These are phyloP conservation scores for Fusarium sp. DNA, from an alignment of 2,329 filamentous ascomycete species.

Conservation along the genomic window DNA sequence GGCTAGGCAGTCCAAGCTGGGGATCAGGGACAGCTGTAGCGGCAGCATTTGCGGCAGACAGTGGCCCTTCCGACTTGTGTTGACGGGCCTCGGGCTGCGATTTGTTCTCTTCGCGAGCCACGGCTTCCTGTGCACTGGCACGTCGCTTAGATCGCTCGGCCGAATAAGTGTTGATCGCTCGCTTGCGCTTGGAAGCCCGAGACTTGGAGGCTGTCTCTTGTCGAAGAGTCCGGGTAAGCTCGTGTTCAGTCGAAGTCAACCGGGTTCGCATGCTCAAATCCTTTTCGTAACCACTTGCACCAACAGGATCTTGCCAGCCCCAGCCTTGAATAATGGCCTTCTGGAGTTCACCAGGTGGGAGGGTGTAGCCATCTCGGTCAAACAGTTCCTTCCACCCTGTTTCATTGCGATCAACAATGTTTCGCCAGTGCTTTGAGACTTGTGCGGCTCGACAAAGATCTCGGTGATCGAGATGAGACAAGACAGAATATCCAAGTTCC, in stretches of 20 bases:
- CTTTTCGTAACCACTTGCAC: slow-evolving; percentile 76
- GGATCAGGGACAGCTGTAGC: slow-evolving; percentile 82
- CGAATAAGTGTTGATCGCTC: slow-evolving; percentile 55
- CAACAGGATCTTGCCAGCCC: slow-evolving; percentile 94
- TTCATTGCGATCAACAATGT: slow-evolving; percentile 90
- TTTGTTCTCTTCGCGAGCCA: slow-evolving; percentile 52
- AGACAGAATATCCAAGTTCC: slow-evolving; percentile 86
- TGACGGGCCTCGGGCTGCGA: slow-evolving; percentile 52
- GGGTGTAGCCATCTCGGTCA: slow-evolving; percentile 79
- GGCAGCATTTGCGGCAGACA: slow-evolving; percentile 87
- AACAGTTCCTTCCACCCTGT: slow-evolving; percentile 95
- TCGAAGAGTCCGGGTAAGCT: slow-evolving; percentile 55
- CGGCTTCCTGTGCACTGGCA: slow-evolving; percentile 57
- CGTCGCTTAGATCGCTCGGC: slow-evolving; percentile 63
- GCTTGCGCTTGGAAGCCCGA: slow-evolving; percentile 65
- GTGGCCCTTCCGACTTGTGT: slow-evolving; percentile 78
- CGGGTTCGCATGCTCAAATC: slow-evolving; percentile 73
- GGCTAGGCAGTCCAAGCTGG: slow-evolving; percentile 76
- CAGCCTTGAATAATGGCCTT: slow-evolving; percentile 90
- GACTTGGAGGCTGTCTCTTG: slow-evolving; percentile 54
- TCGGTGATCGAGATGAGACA: slow-evolving; percentile 83
- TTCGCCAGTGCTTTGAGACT: slow-evolving; percentile 93
- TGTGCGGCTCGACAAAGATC: slow-evolving; percentile 91
- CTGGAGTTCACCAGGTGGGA: slow-evolving; percentile 83
- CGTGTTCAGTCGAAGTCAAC: slow-evolving; percentile 61